Evolutionary conservation across 371 early-diverging fungal species (phyloP).

Genomic region (Mucor circinelloides): DNA sequence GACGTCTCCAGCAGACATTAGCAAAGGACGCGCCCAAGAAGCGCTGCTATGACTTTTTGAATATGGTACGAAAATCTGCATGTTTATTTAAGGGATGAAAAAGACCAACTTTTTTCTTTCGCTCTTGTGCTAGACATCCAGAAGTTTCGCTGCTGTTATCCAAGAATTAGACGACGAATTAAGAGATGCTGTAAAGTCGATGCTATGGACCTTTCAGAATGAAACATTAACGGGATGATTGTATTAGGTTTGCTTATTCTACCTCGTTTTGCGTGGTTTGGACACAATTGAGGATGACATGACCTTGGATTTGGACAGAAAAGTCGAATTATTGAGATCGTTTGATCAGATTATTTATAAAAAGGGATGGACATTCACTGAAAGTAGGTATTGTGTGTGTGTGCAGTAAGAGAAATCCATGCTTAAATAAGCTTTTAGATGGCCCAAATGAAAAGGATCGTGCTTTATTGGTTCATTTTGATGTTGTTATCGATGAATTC

Average conservation of each 20-base stretch:
- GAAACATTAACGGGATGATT: neutral
- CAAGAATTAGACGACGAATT: constrained; percentile 89
- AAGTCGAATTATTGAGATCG: constrained; percentile 71
- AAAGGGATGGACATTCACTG: constrained; percentile 86
- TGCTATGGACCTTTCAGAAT: neutral
- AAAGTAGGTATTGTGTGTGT: constrained; percentile 52
- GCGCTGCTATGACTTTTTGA: constrained; percentile 88
- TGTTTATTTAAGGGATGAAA: neutral
- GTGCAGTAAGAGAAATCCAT: neutral
- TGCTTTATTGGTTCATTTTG: constrained; percentile 82
- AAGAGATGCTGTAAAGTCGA: constrained; percentile 70
- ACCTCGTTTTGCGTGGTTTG: constrained; percentile 91
- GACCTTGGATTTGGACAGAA: constrained; percentile 79
- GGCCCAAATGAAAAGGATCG: constrained; percentile 95
- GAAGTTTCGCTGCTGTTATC: constrained; percentile 96
- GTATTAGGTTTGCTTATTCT: constrained; percentile 82
- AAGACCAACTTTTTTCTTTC: neutral
- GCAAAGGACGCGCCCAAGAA: constrained; percentile 61
- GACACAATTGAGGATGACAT: constrained; percentile 99
- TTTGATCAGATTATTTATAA: constrained; percentile 84
- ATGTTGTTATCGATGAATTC: constrained; percentile 89
- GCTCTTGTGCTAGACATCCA: constrained; percentile 66
- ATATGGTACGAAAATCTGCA: constrained; percentile 47
- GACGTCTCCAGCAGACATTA: constrained; percentile 46
- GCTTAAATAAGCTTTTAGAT: constrained; percentile 37